Percentiles rank a stretch among this genome's conserved stretches.
phyloP scores from a whole-genome alignment of 805 yeast species.

The Cyberlindnera euphorbiae region DNA sequence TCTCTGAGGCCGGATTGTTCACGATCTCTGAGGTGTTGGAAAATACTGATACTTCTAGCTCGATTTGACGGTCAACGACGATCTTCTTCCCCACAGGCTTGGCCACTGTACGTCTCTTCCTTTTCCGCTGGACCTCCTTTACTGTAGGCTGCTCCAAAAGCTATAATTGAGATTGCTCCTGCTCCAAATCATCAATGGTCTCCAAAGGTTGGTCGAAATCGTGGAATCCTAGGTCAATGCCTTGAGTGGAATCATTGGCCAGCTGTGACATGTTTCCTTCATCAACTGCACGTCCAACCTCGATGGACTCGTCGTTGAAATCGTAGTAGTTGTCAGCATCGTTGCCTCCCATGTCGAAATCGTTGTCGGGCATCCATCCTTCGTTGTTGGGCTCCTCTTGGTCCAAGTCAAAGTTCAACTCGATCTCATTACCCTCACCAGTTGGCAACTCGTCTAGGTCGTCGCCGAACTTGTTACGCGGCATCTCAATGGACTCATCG shows the following conservation, averaged over 20 bases:
- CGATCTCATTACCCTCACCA: constrained; percentile 48
- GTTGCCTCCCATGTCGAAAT: constrained; percentile 4
- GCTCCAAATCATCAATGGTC: constrained; percentile 18
- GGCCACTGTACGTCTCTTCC: constrained; percentile 10
- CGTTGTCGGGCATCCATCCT: constrained; percentile 1
- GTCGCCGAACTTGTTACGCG: constrained; percentile 41
- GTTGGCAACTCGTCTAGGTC: constrained; percentile 27
- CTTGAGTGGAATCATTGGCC: constrained; percentile 11
- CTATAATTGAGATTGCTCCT: constrained; percentile 1
- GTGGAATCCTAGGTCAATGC: constrained; percentile 12
- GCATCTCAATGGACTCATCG: constrained; percentile 64
- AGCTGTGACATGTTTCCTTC: constrained; percentile 19
- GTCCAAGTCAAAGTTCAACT: constrained; percentile 41
- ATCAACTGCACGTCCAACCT: constrained; percentile 16
- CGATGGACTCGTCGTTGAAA: constrained; percentile 32
- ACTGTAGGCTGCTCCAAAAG: constrained; percentile 7
- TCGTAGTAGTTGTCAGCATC: constrained; percentile 23
- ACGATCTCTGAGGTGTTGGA: constrained; percentile 15
- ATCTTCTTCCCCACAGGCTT: constrained; percentile 16
- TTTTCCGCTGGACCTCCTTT: constrained; percentile 7
- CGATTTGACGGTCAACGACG: constrained; percentile 22
- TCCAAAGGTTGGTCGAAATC: constrained; percentile 17
- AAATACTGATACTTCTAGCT: constrained; percentile 21
- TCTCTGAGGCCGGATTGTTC: background rate
- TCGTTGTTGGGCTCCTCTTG: constrained; percentile 7